Conservation (phyloP, 2,329 filamentous ascomycete genomes). For the Curvularia spicifera region DNA sequence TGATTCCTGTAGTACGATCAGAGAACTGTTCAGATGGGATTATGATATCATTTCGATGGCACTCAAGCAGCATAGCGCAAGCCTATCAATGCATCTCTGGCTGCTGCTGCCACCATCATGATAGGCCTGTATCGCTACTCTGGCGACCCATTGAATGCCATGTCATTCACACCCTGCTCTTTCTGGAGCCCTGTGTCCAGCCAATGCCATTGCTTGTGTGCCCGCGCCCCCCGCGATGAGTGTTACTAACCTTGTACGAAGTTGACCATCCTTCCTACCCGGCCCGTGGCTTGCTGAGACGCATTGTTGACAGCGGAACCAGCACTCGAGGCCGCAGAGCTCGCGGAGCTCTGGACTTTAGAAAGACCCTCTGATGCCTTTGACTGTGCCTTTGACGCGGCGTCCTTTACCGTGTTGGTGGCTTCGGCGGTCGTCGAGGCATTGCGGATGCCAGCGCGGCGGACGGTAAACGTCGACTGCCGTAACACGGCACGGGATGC, state of each 20-base stretch:
- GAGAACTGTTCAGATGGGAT: not conserved
- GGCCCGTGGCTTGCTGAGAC: conserved; percentile 60
- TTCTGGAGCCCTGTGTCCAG: not conserved
- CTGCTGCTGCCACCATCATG: conserved; percentile 3
- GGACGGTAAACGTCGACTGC: conserved; percentile 52
- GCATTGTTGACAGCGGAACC: conserved; percentile 61
- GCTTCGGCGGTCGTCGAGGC: conserved; percentile 58
- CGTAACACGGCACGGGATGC: conserved; percentile 55
- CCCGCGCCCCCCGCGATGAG: conserved; percentile 9
- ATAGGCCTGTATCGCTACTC: conserved; percentile 21
- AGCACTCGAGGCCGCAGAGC: conserved; percentile 75
- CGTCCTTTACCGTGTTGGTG: conserved; percentile 56
- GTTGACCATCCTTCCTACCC: conserved; percentile 70
- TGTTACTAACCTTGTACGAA: conserved; percentile 81
- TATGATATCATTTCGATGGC: not conserved
- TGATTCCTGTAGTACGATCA: conserved; percentile 67
- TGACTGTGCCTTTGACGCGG: conserved; percentile 66
- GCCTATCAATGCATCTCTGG: conserved; percentile 5
- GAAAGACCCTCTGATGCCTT: conserved; percentile 87
- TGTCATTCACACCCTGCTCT: not conserved
- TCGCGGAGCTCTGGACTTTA: conserved; percentile 79
- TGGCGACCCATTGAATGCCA: conserved; percentile 27
- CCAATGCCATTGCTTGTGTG: conserved; percentile 12
- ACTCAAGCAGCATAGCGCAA: not conserved
- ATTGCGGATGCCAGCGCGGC: conserved; percentile 55